Evolutionary conservation across 2,329 filamentous ascomycete species (phyloP), one percentile per base, ranked within the genome.

Genomic region (Calycina herbarum): DNA sequence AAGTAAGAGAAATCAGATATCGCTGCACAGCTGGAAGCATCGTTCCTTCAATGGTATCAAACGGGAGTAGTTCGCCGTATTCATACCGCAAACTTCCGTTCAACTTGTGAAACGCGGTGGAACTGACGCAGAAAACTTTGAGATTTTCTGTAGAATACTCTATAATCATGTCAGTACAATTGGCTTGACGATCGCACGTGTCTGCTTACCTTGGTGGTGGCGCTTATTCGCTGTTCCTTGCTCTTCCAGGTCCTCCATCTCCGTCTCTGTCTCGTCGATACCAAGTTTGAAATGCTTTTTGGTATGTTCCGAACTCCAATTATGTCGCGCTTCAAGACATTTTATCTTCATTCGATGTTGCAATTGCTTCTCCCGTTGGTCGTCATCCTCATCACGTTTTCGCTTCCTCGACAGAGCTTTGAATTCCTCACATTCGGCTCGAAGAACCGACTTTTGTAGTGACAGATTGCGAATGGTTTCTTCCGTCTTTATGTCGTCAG

Each of bases 371-470:
- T 48, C 10, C 17, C 6, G 6, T 8, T 48, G 42, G 5, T 2
- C 11, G 33, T 7, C 42, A 3, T 48, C 5, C 1, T 20, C 42
- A 8, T 8, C 42, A 48, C n/a, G n/a, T 20, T 48, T 20, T 5
- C 42, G 42, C 6, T 24, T 76, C 68, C 2, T 38, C 7, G 33
- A 38, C 33, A 38, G 5, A 20, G 20, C 20, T 20, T 38, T 10
- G 8, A 38, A 38, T 38, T 38, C 33, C 33, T 2, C 33, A 38
- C 33, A 38, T 38, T 38, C 33, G 11, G 3, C 5, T 38, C 11
- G 3, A 5, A 76, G 69, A 20, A 69, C 69, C 1, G 70, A 66
- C 3, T 40, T 13, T 27, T 27, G 0, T 7, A 60, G n/a, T 3
- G 5, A 5, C 17, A 27, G n/a, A 7, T 2, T 13, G 5, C 17